Conservation (phyloP, 352 stramenopile species). For the Blastocystis hominis region DNA sequence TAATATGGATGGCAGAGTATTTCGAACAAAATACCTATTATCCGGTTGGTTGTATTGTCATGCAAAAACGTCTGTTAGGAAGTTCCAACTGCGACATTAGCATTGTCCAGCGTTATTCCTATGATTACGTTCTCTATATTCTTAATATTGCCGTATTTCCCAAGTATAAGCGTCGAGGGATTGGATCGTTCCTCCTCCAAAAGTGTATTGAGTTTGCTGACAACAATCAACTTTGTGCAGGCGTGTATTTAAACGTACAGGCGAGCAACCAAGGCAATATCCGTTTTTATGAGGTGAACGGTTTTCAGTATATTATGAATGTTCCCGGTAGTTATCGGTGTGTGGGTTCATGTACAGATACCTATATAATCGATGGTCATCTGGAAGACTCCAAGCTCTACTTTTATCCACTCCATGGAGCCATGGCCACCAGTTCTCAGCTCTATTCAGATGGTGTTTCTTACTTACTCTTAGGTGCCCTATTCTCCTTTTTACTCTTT, state of each 20-base stretch:
- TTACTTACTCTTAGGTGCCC: neutral
- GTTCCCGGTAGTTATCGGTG: neutral
- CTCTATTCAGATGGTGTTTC: neutral
- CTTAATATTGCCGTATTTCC: slow-evolving; percentile 36
- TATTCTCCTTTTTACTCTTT: neutral
- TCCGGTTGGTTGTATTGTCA: slow-evolving; percentile 11
- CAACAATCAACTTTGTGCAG: neutral
- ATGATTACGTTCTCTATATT: slow-evolving; percentile 17
- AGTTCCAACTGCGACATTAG: neutral
- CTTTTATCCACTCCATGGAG: slow-evolving; percentile 33
- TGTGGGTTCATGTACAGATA: neutral
- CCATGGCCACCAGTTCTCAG: neutral
- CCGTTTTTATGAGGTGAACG: slow-evolving; percentile 22
- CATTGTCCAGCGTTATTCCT: neutral
- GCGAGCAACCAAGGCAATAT: neutral
- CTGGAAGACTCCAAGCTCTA: slow-evolving; percentile 8
- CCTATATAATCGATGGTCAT: neutral
- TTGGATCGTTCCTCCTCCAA: neutral
- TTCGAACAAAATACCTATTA: neutral
- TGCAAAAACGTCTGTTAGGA: neutral
- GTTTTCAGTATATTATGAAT: neutral
- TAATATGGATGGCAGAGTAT: neutral
- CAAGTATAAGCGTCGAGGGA: neutral
- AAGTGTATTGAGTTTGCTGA: neutral
- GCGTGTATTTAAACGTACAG: slow-evolving; percentile 21